Base-by-base conservation (phyloP, 73 alveolate species). In the Paramecium bursaria region DNA sequence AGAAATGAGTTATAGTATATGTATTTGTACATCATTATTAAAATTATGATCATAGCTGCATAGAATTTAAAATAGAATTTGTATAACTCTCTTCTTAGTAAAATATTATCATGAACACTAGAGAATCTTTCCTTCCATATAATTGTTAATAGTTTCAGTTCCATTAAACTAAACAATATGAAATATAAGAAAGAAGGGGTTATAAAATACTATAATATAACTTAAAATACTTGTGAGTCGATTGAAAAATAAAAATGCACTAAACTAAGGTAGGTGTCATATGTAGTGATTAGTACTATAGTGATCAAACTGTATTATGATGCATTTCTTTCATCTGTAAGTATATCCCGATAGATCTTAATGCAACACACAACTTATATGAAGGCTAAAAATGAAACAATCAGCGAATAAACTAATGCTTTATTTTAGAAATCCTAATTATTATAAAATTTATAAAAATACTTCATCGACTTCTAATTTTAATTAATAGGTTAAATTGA, bases 141-240 rank as follows among this genome's bases (percentile, higher is more conserved):
- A 15, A 48, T 46, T 15, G 47, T 77, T 4, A 67, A 52, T 23
- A 77, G 31, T 52, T 67, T 67, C 4, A 60, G 47, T 53, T 77
- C 88, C 42, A 77, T 52, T 31, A 77, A 52, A 27, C 30, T 29
- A 48, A 60, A 77, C 11, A 77, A 44, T 0, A 77, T 54, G 30
- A 77, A 29, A 26, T 77, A 52, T 25, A 77, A 52, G 51, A 77
- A 77, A 11, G 80, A 60, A 0, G 88, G 88, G 13, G 88, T 77
- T 14, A 77, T 23, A 54, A 54, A 79, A 9, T 53, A 79, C 67
- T 79, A 50, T 53, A 11, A 54, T 25, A 50, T 61, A 10, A n/a
- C n/a, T 9, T 22, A 1, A 22, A 11, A 19, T 54, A 54, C 73
- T 23, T 53, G 26, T 11, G 47, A 53, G 29, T 52, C 2, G 14